phyloP scores from a whole-genome alignment of 2,329 filamentous ascomycete species.

The Fusarium agapanthi region DNA sequence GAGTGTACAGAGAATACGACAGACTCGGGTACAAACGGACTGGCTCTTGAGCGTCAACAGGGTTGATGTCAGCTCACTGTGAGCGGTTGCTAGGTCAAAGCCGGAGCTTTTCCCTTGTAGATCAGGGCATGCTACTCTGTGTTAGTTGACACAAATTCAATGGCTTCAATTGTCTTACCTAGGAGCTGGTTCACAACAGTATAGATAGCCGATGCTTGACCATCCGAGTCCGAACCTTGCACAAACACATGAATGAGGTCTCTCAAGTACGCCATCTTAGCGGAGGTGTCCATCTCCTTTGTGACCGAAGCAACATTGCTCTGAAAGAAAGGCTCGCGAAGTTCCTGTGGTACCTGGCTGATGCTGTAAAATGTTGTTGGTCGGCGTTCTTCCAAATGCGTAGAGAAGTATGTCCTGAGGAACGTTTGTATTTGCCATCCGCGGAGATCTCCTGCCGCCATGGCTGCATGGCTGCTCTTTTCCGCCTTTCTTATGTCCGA shows the following conservation, averaged over 20 bases:
- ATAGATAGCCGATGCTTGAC: constrained; percentile 56
- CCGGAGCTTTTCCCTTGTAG: constrained; percentile 38
- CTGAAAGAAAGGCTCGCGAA: constrained; percentile 46
- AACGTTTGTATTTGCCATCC: constrained; percentile 60
- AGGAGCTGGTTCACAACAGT: constrained; percentile 53
- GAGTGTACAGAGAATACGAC: constrained; percentile 55
- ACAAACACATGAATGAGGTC: constrained; percentile 48
- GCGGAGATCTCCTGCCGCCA: constrained; percentile 48
- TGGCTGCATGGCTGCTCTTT: constrained; percentile 46
- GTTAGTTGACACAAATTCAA: constrained; percentile 11
- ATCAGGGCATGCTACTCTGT: constrained; percentile 43
- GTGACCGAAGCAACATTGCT: constrained; percentile 47
- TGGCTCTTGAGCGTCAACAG: constrained; percentile 44
- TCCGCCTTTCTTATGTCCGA: constrained; percentile 49
- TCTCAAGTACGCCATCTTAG: constrained; percentile 51
- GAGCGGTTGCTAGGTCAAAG: constrained; percentile 53
- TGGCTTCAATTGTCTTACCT: constrained; percentile 40
- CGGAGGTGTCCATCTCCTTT: constrained; percentile 42
- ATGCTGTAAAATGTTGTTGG: constrained; percentile 48
- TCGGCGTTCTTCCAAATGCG: constrained; percentile 44
- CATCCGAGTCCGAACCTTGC: constrained; percentile 46
- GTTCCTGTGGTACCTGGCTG: constrained; percentile 40
- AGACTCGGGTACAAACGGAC: constrained; percentile 49
- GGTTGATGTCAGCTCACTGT: constrained; percentile 52
- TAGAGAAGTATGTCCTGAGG: constrained; percentile 50